These are phyloP conservation scores for Entoloma clypeatum DNA, from an alignment of 1,284 basidiomycete species.

Conservation along the genomic window DNA sequence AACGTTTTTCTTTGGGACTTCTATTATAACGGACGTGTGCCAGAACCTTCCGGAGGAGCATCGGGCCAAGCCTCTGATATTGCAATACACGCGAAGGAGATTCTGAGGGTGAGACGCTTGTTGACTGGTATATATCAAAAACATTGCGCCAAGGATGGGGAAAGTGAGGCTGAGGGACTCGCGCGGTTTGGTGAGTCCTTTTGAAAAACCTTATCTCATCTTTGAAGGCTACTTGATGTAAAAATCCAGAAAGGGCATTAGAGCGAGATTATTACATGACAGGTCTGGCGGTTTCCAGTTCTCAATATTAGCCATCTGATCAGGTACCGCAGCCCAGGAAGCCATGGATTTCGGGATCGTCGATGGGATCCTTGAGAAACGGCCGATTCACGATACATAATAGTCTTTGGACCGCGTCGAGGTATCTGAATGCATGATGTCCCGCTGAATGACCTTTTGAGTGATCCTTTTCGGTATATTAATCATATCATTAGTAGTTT, in stretches of 20 bases:
- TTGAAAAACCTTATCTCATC: constrained; percentile 11
- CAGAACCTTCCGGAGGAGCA: constrained; percentile 94
- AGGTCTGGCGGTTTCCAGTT: constrained; percentile 47
- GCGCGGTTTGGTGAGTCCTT: constrained; percentile 70
- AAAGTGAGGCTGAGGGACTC: constrained; percentile 60
- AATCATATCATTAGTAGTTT: too few relatives aligned
- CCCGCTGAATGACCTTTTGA: too few relatives aligned
- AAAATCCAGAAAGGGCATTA: constrained; percentile 67
- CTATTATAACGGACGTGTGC: constrained; percentile 8
- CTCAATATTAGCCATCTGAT: constrained; percentile 12
- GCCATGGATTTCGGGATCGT: constrained; percentile 88
- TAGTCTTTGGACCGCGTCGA: constrained; percentile 1
- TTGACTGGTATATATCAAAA: constrained; percentile 83
- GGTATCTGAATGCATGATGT: too few relatives aligned
- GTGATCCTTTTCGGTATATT: too few relatives aligned
- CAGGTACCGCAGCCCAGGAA: constrained; percentile 60
- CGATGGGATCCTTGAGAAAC: constrained; percentile 80
- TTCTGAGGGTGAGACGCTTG: constrained; percentile 78
- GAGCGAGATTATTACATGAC: constrained; percentile 96
- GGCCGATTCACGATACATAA: constrained; percentile 38
- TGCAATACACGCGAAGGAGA: constrained; percentile 91
- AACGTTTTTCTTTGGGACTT: constrained; percentile 8
- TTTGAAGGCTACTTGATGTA: constrained; percentile 1
- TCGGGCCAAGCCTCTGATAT: constrained; percentile 93
- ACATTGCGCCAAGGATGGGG: constrained; percentile 68